A percentile compares a stretch with the other conserved stretches of the same genome.
Conservation (phyloP, 768 basidiomycete species). For the Ramaria sp. region DNA sequence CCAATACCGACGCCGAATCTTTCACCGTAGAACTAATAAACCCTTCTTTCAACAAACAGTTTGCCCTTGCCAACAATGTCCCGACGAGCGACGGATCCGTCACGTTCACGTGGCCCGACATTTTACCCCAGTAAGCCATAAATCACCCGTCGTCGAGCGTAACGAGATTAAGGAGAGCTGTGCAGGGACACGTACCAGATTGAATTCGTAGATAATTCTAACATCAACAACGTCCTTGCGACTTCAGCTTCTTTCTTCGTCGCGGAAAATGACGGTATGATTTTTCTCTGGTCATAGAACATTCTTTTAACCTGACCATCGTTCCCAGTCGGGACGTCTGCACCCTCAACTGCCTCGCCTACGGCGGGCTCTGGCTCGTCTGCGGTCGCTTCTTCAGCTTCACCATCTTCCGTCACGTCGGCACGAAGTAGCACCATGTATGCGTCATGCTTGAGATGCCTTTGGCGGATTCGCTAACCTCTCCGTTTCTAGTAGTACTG, state of each 20-base stretch:
- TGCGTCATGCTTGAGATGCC: not conserved
- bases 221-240: conserved; percentile 4
- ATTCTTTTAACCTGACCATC: not conserved
- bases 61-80: conserved; percentile 7
- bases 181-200: not conserved
- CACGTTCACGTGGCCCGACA: not conserved
- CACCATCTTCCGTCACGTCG: not conserved
- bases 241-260: not conserved
- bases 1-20: not conserved
- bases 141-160: not conserved
- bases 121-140: not conserved
- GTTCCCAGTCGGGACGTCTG: not conserved
- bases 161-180: not conserved
- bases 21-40: conserved; percentile 5
- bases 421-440: not conserved
- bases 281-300: not conserved
- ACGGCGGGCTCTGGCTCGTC: not conserved
- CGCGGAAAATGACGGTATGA: conserved; percentile 2
- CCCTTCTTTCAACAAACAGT: not conserved
- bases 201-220: not conserved
- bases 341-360: not conserved
- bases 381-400: not conserved
- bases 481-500: not conserved
- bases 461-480: not conserved
- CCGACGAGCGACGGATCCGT: not conserved